Evolutionary conservation across 2,329 filamentous ascomycete species (phyloP).

Genomic region (Penicillium aurantiogriseum): DNA sequence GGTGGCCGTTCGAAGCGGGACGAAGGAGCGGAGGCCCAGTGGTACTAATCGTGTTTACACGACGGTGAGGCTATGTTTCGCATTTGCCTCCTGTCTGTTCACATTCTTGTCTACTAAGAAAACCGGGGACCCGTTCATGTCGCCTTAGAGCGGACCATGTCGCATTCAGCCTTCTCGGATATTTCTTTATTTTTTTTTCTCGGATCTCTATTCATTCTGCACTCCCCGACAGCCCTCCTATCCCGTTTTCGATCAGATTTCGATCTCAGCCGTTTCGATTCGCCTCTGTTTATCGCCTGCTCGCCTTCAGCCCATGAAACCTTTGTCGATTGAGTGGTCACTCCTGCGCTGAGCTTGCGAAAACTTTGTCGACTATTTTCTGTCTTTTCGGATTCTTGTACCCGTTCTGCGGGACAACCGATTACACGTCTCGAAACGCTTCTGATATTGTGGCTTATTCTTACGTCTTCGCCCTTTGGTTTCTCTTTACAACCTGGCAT

Average conservation of each 20-base stretch:
- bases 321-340: conserved; percentile 6
- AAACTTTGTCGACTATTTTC: conserved; percentile 13
- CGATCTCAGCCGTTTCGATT: conserved; percentile 35
- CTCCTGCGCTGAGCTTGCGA: conserved; percentile 14
- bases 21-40: conserved; percentile 51
- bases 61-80: conserved; percentile 27
- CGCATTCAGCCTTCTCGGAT: conserved; percentile 34
- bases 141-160: conserved; percentile 28
- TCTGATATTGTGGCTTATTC: conserved; percentile 35
- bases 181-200: conserved; percentile 30
- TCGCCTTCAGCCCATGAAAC: conserved; percentile 13
- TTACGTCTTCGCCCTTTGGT: conserved; percentile 30
- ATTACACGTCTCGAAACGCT: conserved; percentile 32
- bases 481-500: conserved; percentile 19
- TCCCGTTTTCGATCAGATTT: conserved; percentile 36
- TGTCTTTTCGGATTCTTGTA: conserved; percentile 17
- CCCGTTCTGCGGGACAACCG: conserved; percentile 21
- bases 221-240: conserved; percentile 36
- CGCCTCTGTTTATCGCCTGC: conserved; percentile 25
- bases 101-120: conserved; percentile 29
- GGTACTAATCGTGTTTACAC: conserved; percentile 44
- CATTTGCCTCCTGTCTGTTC: conserved; percentile 30
- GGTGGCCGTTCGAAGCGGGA: conserved; percentile 55
- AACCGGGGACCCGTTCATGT: conserved; percentile 28
- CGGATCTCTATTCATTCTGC: conserved; percentile 38